Base-by-base conservation (phyloP, 805 yeast genomes). In the Hanseniaspora clermontiae region DNA sequence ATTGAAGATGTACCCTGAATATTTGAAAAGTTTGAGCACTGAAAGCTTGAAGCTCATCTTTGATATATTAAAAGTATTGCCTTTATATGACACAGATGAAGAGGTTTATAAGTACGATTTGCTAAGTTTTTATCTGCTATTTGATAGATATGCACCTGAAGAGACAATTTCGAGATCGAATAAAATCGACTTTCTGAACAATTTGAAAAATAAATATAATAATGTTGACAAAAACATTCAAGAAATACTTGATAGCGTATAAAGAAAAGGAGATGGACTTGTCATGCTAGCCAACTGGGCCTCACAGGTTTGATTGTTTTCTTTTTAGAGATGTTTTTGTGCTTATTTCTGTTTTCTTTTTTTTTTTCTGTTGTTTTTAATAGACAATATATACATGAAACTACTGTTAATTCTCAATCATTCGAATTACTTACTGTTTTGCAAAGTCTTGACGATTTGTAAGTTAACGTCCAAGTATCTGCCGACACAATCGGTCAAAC, bases 391-490 rank as follows among this genome's bases (percentile, higher is more conserved):
- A 49, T 47, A 47, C 29, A 36, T 32, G 24, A 20, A 49, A 20
- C 29, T 49, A 49, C 10, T n/a, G 14, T 48, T n/a, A 36, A 48
- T 36, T 17, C 34, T 48, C 5, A 24, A 24, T 24, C 5, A 37
- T 6, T 37, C 17, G 4, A 29, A 12, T 62, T 59, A 65, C 58
- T 66, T 66, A 32, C 63, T 59, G 48, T 63, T 61, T 61, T 69
- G 72, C 47, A 69, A 55, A 47, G 74, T 73, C 59, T 84, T 82
- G 19, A 90, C 95, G 51, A 90, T 83, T 71, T 82, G 79, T 67
- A 86, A 83, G 69, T 89, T 90, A 40, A 95, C 84, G 68, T 90
- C 96, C 63, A 90, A 74, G 68, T 85, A 90, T 61, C 95, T 73
- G 71, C 86, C 84, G 62, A 90, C 80, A 69, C 97, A 90, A 72